These are phyloP conservation scores for Candida adriatica DNA, from an alignment of 805 yeast species.

Conservation along the genomic window DNA sequence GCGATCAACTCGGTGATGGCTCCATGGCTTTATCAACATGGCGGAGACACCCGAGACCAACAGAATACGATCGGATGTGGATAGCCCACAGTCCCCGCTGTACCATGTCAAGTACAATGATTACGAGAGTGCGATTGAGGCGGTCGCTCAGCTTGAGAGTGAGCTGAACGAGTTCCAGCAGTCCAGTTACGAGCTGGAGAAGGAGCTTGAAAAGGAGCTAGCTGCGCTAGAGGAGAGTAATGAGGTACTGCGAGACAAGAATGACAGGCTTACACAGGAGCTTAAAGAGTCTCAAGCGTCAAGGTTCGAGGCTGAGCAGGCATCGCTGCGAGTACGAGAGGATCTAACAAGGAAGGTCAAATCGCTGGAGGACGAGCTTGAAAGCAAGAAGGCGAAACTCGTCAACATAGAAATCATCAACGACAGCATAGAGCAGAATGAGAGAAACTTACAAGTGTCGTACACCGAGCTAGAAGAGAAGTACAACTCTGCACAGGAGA, in stretches of 20 bases:
- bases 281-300: conserved; percentile 22
- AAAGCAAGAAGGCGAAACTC: conserved; percentile 25
- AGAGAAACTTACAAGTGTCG: conserved; percentile 28
- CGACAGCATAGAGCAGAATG: conserved; percentile 38
- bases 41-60: too few relatives aligned
- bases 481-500: conserved; percentile 31
- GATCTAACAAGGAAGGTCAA: conserved; percentile 17
- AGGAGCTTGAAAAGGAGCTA: conserved; percentile 36
- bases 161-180: conserved; percentile 37
- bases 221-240: conserved; percentile 26
- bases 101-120: conserved; percentile 22
- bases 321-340: conserved; percentile 17
- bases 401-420: conserved; percentile 36
- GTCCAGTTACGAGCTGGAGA: conserved; percentile 38
- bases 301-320: conserved; percentile 23
- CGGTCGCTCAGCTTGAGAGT: conserved; percentile 32
- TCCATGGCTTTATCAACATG: too few relatives aligned
- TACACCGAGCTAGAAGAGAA: conserved; percentile 29
- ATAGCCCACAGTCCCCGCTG: conserved; percentile 11
- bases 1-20: too few relatives aligned
- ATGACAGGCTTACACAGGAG: conserved; percentile 19
- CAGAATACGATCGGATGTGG: too few relatives aligned
- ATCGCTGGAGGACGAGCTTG: conserved; percentile 25
- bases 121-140: conserved; percentile 27
- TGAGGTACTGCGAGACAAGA: conserved; percentile 14